These are phyloP conservation scores for Lyophyllum semitale DNA, from an alignment of 768 basidiomycete genomes.

Conservation along the genomic window DNA sequence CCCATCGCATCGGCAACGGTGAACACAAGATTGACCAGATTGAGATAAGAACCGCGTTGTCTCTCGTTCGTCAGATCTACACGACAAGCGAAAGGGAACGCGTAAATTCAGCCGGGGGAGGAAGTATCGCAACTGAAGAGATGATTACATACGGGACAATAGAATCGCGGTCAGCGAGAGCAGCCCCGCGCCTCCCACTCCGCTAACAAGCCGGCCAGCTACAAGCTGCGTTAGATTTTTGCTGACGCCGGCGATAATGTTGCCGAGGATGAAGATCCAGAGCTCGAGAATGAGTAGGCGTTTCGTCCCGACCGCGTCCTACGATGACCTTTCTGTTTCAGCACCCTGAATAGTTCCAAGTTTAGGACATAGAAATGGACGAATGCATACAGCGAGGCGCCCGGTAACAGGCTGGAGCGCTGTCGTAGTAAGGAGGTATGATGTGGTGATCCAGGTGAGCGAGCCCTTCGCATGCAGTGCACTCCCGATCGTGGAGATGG, in stretches of 20 bases:
- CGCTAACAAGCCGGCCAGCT: conserved; percentile 25
- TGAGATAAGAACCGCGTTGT: conserved; percentile 28
- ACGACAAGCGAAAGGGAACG: neutral
- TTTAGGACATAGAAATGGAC: neutral
- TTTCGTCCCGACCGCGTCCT: conserved; percentile 26
- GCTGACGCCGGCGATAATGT: conserved; percentile 26
- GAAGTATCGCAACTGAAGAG: neutral
- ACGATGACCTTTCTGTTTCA: neutral
- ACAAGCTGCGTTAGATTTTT: conserved; percentile 23
- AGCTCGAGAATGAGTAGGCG: conserved; percentile 23
- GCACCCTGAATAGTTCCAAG: too few species aligned
- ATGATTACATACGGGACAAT: conserved; percentile 22
- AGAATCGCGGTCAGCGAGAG: conserved; percentile 22
- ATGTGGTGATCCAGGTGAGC: conserved; percentile 26
- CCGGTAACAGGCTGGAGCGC: conserved; percentile 26
- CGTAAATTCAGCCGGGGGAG: neutral
- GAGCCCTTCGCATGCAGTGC: conserved; percentile 25
- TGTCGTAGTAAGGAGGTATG: conserved; percentile 26
- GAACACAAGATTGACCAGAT: conserved; percentile 26
- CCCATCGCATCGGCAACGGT: conserved; percentile 26
- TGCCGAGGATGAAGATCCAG: conserved; percentile 27
- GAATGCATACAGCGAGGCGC: conserved; percentile 21
- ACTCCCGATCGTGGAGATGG: conserved; percentile 22
- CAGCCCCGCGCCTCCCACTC: conserved; percentile 26
- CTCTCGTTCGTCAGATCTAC: conserved; percentile 27